phyloP scores from a whole-genome alignment of 2,329 filamentous ascomycete genomes.

The Paradendryphiella salina region DNA sequence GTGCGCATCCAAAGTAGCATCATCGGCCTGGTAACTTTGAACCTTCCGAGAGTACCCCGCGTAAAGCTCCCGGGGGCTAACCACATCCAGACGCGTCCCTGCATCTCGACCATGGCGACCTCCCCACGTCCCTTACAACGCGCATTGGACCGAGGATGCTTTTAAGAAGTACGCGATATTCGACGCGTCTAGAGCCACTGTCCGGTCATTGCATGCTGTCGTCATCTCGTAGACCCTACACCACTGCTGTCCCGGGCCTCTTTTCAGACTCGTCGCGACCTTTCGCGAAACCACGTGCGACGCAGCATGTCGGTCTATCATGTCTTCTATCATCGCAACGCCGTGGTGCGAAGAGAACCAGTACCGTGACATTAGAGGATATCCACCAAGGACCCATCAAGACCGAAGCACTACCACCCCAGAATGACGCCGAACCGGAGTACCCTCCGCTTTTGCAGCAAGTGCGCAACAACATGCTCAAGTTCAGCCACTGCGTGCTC shows the following conservation, averaged over 20 bases:
- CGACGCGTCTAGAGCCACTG: constrained; percentile 7
- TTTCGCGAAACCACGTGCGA: constrained; percentile 37
- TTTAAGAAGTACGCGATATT: constrained; percentile 9
- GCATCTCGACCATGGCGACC: constrained; percentile 6
- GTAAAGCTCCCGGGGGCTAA: constrained; percentile 17
- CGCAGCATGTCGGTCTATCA: constrained; percentile 8
- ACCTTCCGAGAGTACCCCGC: constrained; percentile 33
- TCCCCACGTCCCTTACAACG: constrained; percentile 1
- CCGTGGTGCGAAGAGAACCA: constrained; percentile 49
- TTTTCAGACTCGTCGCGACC: constrained; percentile 30
- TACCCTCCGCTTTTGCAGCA: constrained; percentile 92
- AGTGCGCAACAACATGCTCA: constrained; percentile 84
- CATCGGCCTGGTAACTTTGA: constrained; percentile 18
- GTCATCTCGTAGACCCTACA: neutral
- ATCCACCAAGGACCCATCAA: constrained; percentile 61
- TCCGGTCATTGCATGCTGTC: neutral
- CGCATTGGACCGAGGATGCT: constrained; percentile 23
- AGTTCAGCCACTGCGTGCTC: constrained; percentile 86
- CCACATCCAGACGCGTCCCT: constrained; percentile 29
- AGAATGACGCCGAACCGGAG: constrained; percentile 54
- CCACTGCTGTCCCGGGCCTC: neutral
- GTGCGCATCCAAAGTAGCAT: constrained; percentile 14
- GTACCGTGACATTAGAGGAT: constrained; percentile 45
- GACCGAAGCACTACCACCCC: constrained; percentile 46
- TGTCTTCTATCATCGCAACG: constrained; percentile 23